Evolutionary conservation across 2,329 filamentous ascomycete genomes (phyloP).

Genomic region (Phaeosphaeriaceae sp.): DNA sequence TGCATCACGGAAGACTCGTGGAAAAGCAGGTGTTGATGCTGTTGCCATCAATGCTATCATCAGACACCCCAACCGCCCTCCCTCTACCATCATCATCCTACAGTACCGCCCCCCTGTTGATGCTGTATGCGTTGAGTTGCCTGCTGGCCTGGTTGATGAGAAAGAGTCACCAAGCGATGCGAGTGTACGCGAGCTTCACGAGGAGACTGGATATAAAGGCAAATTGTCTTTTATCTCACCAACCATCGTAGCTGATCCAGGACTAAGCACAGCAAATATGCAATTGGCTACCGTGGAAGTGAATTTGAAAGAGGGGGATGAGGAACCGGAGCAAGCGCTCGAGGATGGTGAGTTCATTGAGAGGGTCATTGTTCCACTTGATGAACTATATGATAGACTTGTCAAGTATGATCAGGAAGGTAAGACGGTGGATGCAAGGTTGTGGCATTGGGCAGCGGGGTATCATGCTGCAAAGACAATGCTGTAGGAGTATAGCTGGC

Average conservation of each 20-base stretch:
- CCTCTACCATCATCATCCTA: constrained; percentile 62
- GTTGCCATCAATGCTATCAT: constrained; percentile 65
- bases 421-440: constrained; percentile 63
- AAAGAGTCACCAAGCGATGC: constrained; percentile 63
- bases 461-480: constrained; percentile 56
- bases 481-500: constrained; percentile 4
- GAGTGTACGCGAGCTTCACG: constrained; percentile 64
- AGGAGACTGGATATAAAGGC: constrained; percentile 69
- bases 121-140: constrained; percentile 65
- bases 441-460: constrained; percentile 67
- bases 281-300: constrained; percentile 67
- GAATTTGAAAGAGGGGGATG: constrained; percentile 56
- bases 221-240: constrained; percentile 60
- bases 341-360: constrained; percentile 69
- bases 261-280: constrained; percentile 67
- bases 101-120: constrained; percentile 67
- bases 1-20: constrained; percentile 59
- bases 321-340: constrained; percentile 62
- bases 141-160: constrained; percentile 65
- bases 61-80: constrained; percentile 53
- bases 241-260: constrained; percentile 70
- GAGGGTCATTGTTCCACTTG: constrained; percentile 63
- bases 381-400: constrained; percentile 62
- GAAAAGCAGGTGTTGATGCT: constrained; percentile 64
- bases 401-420: constrained; percentile 55